These are phyloP conservation scores for Hypocreales sp. DNA, from an alignment of 2,329 filamentous ascomycete species.

Conservation along the genomic window DNA sequence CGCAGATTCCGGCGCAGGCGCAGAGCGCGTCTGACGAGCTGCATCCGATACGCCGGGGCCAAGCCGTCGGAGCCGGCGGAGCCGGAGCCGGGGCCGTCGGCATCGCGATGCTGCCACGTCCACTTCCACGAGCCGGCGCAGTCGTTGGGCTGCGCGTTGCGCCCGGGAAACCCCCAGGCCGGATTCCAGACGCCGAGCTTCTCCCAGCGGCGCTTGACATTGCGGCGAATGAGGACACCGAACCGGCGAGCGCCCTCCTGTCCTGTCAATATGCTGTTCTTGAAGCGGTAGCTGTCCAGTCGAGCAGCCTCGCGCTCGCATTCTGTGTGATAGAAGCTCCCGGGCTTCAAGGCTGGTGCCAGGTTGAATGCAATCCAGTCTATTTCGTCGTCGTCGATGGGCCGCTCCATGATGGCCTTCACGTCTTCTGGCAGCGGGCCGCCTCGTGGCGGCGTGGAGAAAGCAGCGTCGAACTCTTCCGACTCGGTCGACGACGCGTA, in stretches of 20 bases:
- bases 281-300: background rate
- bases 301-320: background rate
- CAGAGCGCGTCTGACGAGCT: slow-evolving; percentile 1
- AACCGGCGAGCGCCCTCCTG: background rate
- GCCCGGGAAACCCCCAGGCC: slow-evolving; percentile 1
- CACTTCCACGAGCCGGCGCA: background rate
- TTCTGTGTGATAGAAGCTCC: background rate
- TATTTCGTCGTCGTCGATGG: background rate
- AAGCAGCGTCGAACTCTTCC: background rate
- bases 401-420: background rate
- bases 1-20: slow-evolving; percentile 1
- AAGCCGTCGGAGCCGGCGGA: too few relatives aligned
- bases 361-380: background rate
- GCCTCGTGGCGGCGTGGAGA: background rate
- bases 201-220: slow-evolving; percentile 1
- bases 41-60: background rate
- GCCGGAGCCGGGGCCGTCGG: too few relatives aligned
- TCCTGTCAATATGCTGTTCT: background rate
- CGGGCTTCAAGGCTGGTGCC: background rate
- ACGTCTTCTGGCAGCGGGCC: background rate
- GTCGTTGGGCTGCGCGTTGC: background rate
- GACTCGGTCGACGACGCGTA: slow-evolving; percentile 1
- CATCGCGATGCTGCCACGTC: background rate
- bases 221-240: slow-evolving; percentile 1
- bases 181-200: slow-evolving; percentile 2